These are phyloP conservation scores for Alternaria consortialis DNA, from an alignment of 2,329 filamentous ascomycete genomes.

Conservation along the genomic window DNA sequence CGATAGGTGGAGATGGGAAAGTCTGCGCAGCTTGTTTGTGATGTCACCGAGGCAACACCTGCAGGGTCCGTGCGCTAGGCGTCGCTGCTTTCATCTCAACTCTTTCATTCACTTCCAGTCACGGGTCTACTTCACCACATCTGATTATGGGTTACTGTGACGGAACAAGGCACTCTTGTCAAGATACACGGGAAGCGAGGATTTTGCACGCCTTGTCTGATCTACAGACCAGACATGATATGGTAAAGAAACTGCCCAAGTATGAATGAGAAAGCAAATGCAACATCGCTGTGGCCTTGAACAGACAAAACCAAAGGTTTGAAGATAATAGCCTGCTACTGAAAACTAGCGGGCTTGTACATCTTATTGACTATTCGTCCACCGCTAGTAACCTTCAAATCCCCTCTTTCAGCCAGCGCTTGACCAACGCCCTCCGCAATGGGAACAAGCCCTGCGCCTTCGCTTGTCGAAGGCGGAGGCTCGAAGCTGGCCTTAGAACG, in stretches of 20 bases:
- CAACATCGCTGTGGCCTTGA: neutral
- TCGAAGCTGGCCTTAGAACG: neutral
- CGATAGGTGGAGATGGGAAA: constrained; percentile 19
- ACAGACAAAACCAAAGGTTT: neutral
- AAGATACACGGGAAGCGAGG: neutral
- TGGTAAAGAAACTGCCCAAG: no score
- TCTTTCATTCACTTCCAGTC: neutral
- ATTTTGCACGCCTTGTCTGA: neutral
- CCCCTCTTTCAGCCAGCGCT: neutral
- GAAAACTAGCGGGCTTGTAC: neutral
- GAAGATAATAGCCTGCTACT: neutral
- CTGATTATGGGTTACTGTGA: neutral
- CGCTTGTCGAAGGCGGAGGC: neutral
- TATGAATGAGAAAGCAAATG: no score
- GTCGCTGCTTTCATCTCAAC: neutral
- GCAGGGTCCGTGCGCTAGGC: constrained; percentile 7
- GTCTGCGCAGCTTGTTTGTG: constrained; percentile 31
- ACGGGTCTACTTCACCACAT: neutral
- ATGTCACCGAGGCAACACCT: constrained; percentile 33
- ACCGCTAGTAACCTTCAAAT: neutral
- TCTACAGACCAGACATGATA: neutral
- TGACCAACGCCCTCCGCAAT: neutral
- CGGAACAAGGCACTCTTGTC: neutral
- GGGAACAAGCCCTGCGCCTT: neutral
- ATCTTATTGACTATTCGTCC: neutral